These are phyloP conservation scores for Helichrysum umbraculigerum DNA, from an alignment of 129 eudicot genomes.

Conservation along the genomic window DNA sequence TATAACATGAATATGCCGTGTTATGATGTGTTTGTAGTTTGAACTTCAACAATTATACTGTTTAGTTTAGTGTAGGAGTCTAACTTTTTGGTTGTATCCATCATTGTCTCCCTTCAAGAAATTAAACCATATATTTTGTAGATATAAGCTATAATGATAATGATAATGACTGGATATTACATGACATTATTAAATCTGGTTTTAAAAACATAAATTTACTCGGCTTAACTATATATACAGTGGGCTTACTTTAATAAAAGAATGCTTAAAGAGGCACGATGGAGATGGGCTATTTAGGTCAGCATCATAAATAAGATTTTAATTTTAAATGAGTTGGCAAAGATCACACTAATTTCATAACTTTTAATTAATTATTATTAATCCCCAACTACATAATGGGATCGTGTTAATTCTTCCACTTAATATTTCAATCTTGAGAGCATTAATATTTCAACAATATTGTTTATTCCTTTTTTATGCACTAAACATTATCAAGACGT, in stretches of 20 bases:
- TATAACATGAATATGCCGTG: too few species aligned
- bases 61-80: too few species aligned
- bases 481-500: neutral
- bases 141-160: neutral
- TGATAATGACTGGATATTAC: neutral
- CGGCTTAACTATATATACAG: neutral
- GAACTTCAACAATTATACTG: too few species aligned
- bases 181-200: neutral
- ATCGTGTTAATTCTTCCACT: conserved; percentile 28
- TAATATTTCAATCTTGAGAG: neutral
- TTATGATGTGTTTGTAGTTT: too few species aligned
- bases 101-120: too few species aligned
- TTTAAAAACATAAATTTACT: neutral
- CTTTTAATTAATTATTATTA: neutral
- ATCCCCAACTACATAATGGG: conserved; percentile 23
- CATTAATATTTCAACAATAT: too few species aligned
- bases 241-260: neutral
- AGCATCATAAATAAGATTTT: conserved; percentile 7
- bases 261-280: conserved; percentile 29
- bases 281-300: conserved; percentile 25
- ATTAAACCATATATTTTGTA: neutral
- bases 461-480: too few species aligned
- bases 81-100: too few species aligned
- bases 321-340: conserved; percentile 10
- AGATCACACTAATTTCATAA: conserved; percentile 16